Conservation (phyloP, 2,329 filamentous ascomycete species). For the Colletotrichum filicis region DNA sequence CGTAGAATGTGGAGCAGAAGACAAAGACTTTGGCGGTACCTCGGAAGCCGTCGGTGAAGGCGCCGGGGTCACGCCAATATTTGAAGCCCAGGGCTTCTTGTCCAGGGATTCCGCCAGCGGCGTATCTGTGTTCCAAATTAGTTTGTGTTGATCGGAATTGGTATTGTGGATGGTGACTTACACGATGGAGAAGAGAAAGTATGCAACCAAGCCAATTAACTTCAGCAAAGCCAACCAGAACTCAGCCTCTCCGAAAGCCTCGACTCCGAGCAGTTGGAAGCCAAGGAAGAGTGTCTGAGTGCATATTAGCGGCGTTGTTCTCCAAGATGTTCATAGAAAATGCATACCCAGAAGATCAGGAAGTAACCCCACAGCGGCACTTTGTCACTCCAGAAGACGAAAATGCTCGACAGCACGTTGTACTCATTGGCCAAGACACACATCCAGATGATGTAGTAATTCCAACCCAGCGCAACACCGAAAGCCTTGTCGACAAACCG, state of each 20-base stretch:
- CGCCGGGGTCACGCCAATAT: slow-evolving; percentile 78
- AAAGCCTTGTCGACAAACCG: slow-evolving; percentile 79
- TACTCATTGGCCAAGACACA: slow-evolving; percentile 77
- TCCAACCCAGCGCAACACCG: slow-evolving; percentile 76
- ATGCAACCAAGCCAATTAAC: slow-evolving; percentile 74
- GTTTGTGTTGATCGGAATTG: not conserved
- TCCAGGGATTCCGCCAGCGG: slow-evolving; percentile 73
- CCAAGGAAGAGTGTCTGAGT: slow-evolving; percentile 65
- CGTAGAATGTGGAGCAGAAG: slow-evolving; percentile 77
- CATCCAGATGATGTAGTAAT: slow-evolving; percentile 77
- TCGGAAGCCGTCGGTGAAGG: slow-evolving; percentile 75
- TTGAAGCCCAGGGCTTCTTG: slow-evolving; percentile 70
- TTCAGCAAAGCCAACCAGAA: slow-evolving; percentile 84
- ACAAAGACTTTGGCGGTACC: slow-evolving; percentile 75
- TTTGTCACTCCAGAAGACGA: slow-evolving; percentile 72
- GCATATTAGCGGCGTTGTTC: not conserved
- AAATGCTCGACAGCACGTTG: slow-evolving; percentile 74
- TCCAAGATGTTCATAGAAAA: not conserved
- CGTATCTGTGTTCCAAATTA: slow-evolving; percentile 55
- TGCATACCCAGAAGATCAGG: slow-evolving; percentile 75
- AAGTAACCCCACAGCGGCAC: slow-evolving; percentile 76
- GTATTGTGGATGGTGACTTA: slow-evolving; percentile 39
- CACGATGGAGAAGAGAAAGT: slow-evolving; percentile 79
- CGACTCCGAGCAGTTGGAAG: slow-evolving; percentile 78
- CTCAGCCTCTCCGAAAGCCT: slow-evolving; percentile 82